Evolutionary conservation across 805 yeast species (phyloP).

Genomic region (Cyberlindnera maclurae): DNA sequence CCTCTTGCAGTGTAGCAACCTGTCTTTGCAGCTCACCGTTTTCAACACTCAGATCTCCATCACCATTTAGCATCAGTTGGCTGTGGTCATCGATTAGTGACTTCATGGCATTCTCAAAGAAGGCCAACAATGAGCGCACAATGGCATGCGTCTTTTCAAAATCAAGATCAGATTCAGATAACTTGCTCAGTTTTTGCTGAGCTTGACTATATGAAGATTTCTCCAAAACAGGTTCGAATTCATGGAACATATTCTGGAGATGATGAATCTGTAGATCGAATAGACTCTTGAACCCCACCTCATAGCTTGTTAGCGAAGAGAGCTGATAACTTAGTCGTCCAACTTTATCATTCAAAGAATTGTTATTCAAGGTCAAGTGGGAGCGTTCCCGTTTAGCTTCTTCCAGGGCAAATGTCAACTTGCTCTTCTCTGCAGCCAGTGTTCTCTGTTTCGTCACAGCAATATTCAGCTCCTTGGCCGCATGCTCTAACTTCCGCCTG

Average conservation of each 20-base stretch:
- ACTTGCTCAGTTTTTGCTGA: conserved; percentile 37
- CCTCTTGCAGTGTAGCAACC: conserved; percentile 12
- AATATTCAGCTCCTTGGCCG: conserved; percentile 31
- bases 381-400: conserved; percentile 32
- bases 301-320: conserved; percentile 25
- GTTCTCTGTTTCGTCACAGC: conserved; percentile 39
- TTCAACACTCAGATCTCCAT: conserved; percentile 1
- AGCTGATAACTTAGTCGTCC: conserved; percentile 23
- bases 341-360: conserved; percentile 33
- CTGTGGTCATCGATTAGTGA: conserved; percentile 54
- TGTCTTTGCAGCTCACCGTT: conserved; percentile 8
- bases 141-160: conserved; percentile 24
- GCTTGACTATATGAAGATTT: conserved; percentile 55
- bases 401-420: conserved; percentile 35
- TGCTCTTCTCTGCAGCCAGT: conserved; percentile 37
- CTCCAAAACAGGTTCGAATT: conserved; percentile 50
- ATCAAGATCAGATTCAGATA: conserved; percentile 26
- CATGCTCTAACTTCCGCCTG: conserved; percentile 25
- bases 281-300: conserved; percentile 37
- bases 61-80: conserved; percentile 14
- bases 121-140: conserved; percentile 40
- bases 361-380: conserved; percentile 29
- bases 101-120: conserved; percentile 53
- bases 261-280: conserved; percentile 36
- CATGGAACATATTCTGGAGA: conserved; percentile 41